Evolutionary conservation across 768 basidiomycete genomes (phyloP), one percentile per base, ranked within the genome.

Genomic region (Peribolospora kevripleyi): DNA sequence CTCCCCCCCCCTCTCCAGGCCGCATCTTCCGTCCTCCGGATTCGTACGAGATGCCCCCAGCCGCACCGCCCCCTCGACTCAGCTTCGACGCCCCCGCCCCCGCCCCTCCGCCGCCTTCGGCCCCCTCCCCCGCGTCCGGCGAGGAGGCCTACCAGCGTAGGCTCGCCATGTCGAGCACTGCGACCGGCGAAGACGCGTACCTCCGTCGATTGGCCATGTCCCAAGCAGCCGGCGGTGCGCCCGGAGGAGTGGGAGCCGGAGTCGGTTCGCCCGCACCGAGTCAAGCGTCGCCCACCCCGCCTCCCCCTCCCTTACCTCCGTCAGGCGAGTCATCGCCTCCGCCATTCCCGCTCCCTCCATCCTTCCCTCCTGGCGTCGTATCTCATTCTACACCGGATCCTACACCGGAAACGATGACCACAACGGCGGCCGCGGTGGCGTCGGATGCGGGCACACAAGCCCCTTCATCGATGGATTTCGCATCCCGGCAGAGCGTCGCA

Each of bases 181-280:
- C 25, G 25, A 25, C 25, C 25, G 25, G 25, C 25, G 25, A 25
- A 25, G 25, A 25, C 25, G 25, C 79, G 1, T 84, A 77, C 62
- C 78, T 78, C 60, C 77, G 79, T 46, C 76, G 82, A 9, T 69
- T 82, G 8, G 80, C 79, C n/a, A 70, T 84, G 73, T 78, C 78
- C 39, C 25, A 25, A 25, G 25, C 25, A 25, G 25, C 25, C 25
- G 25, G 25, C 25, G 25, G 25, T 25, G 25, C 25, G 25, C 25
- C 25, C 25, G 25, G 25, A 25, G 25, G 25, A 25, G 25, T 25
- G 25, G 25, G 25, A 25, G 25, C 25, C 25, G 25, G 25, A 25
- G 25, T 25, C 25, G 1, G 25, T 25, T 25, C 25, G 25, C 25
- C 25, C 25, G 25, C 25, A 25, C 25, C 25, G 25, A n/a, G 11